Conservation (phyloP, 1,284 basidiomycete genomes). For the Cystobasidiaceae sp. region DNA sequence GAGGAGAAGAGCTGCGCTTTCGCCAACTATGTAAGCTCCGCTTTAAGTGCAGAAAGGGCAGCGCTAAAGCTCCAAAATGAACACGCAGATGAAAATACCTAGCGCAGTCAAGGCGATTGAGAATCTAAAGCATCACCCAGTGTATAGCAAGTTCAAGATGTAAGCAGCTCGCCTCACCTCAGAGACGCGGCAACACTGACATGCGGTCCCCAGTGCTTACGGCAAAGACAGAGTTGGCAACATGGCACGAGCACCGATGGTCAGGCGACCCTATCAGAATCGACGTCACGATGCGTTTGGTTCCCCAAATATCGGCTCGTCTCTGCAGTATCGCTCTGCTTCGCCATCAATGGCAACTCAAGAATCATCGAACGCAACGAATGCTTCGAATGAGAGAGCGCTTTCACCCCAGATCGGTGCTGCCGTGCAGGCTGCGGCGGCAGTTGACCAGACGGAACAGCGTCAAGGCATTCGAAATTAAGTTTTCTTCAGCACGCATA, state of each 20-base stretch:
- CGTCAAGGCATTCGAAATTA: not conserved
- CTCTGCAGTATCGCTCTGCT: not conserved
- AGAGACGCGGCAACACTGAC: constrained; percentile 67
- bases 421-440: constrained; percentile 12
- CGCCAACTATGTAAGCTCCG: constrained; percentile 60
- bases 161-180: not conserved
- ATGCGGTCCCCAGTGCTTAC: constrained; percentile 70
- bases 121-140: constrained; percentile 62
- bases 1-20: constrained; percentile 95
- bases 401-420: constrained; percentile 21
- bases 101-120: constrained; percentile 80
- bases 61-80: constrained; percentile 43
- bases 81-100: not conserved
- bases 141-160: constrained; percentile 42
- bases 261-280: not conserved
- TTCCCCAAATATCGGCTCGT: not conserved
- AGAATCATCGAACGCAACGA: not conserved
- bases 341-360: not conserved
- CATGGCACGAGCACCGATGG: constrained; percentile 31
- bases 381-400: too few relatives aligned
- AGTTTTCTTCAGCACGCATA: too few relatives aligned
- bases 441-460: constrained; percentile 14
- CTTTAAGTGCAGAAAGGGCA: not conserved
- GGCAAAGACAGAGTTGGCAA: constrained; percentile 93
- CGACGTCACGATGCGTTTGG: not conserved